Evolutionary conservation across 805 yeast species (phyloP).

Genomic region (Myxozyma udenii): DNA sequence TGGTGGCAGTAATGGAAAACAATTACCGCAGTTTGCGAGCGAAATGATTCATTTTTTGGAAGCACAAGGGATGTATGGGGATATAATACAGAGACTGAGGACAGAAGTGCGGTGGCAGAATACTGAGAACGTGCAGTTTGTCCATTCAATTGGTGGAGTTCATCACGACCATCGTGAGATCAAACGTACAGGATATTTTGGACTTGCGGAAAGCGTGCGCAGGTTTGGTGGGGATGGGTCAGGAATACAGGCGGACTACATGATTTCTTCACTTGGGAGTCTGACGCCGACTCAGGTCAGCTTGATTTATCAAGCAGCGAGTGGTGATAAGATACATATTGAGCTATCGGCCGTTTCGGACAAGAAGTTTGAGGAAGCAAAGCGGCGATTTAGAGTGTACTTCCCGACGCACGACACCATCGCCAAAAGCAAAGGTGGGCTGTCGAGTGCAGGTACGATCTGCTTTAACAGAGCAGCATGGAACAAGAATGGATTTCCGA

Average conservation of each 20-base stretch:
- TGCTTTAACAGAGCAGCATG: conserved; percentile 19
- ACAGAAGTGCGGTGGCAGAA: conserved; percentile 25
- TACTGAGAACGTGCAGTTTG: conserved; percentile 28
- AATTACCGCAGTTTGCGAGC: conserved; percentile 22
- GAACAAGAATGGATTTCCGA: conserved; percentile 23
- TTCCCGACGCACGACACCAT: conserved; percentile 29
- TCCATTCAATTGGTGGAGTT: conserved; percentile 32
- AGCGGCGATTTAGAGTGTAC: conserved; percentile 19
- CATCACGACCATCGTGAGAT: conserved; percentile 7
- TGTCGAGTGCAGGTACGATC: conserved; percentile 22
- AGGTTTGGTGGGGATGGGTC: conserved; percentile 17
- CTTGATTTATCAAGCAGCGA: conserved; percentile 19
- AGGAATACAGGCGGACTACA: conserved; percentile 17
- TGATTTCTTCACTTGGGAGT: conserved; percentile 26
- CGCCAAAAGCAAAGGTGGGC: conserved; percentile 19
- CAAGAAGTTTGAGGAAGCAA: background rate
- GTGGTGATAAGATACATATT: conserved; percentile 1
- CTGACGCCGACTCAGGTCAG: conserved; percentile 10
- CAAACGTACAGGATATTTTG: conserved; percentile 19
- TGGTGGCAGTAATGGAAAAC: background rate
- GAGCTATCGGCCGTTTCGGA: background rate
- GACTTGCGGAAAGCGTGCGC: conserved; percentile 15
- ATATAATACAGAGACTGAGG: conserved; percentile 17
- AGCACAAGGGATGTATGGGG: conserved; percentile 25
- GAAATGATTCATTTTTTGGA: conserved; percentile 24